Evolutionary conservation across 164 flowering plant species (phyloP).

Genomic region (Tetracentron sinense): DNA sequence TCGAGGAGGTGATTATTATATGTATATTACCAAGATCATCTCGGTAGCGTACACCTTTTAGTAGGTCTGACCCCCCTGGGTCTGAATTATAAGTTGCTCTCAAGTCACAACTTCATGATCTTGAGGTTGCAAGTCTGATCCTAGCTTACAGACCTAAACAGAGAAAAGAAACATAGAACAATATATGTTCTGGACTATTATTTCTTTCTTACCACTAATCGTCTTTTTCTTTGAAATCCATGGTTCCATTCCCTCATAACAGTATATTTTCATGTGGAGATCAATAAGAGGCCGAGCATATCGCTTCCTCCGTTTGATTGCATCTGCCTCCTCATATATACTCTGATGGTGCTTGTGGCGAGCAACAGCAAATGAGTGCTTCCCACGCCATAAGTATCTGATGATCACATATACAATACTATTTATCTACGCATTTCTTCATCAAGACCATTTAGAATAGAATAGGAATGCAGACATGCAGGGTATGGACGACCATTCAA

Average conservation of each 20-base stretch:
- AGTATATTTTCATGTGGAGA: slow-evolving; percentile 90
- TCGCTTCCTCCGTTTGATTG: slow-evolving; percentile 90
- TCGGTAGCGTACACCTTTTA: neutral
- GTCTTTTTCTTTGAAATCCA: slow-evolving; percentile 69
- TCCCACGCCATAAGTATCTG: slow-evolving; percentile 96
- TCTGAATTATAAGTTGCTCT: neutral
- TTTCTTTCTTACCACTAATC: slow-evolving; percentile 64
- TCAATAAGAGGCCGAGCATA: slow-evolving; percentile 96
- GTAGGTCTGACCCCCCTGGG: neutral
- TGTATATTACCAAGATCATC: neutral
- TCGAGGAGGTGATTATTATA: no score
- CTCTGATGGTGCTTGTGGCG: slow-evolving; percentile 91
- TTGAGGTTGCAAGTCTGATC: neutral
- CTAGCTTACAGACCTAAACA: neutral
- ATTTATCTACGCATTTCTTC: neutral
- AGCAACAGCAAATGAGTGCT: slow-evolving; percentile 91
- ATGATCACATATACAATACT: slow-evolving; percentile 10
- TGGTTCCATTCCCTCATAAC: slow-evolving; percentile 83
- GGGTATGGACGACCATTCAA: no score
- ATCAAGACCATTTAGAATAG: neutral
- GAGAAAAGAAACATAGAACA: neutral
- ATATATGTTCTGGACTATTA: neutral
- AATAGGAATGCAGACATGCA: no score
- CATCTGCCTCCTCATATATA: slow-evolving; percentile 96
- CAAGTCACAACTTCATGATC: neutral